Base-by-base conservation (phyloP, 176 grass and related monocot genomes). In the Ensete glaucum region DNA sequence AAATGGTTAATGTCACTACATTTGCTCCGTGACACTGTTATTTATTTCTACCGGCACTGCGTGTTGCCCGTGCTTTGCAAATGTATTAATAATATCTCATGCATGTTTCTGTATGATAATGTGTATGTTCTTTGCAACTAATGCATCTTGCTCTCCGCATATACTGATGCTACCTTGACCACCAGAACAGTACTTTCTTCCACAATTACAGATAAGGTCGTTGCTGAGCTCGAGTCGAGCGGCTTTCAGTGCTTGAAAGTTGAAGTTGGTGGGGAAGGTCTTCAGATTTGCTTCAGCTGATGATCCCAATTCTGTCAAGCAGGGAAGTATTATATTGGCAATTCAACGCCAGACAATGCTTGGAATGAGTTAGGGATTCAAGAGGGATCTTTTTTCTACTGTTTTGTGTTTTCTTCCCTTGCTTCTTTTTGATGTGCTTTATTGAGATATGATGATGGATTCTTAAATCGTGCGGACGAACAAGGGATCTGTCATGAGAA, bases 201-300 rank as follows among this genome's bases (percentile, higher is more conserved):
- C 58, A 71, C 74, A 53, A 81, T 93, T 81, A 50, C 79, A 76
- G 82, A 93, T 14, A 91, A 98, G 54, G 81, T 93, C 9, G 78
- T 81, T 49, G 24, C 64, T 17, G 88, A 98, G 64, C 82, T 98
- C 1, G 84, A 87, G 72, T 85, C 81, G 13, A 78, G 72, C 14
- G 88, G 88, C 57, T 98, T 87, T 78, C 69, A 76, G 49, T 91
- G 88, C 82, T 98, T 93, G 54, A 86, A 77, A 87, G 88, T 81
- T 50, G 80, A 82, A 79, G 95, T 87, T 62, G 95, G 95, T 76
- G 95, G 95, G 62, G 65, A 29, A 76, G 95, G 95, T 51, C 78
- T 99, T n/a, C 77, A 94, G 81, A 71, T 94, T 52, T 74, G 52
- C 21, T 76, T 54, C 72, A 73, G 75, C 58, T 80, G 78, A 72